These are phyloP conservation scores for Talaromyces atroroseus DNA, from an alignment of 2,329 filamentous ascomycete genomes.

Conservation along the genomic window DNA sequence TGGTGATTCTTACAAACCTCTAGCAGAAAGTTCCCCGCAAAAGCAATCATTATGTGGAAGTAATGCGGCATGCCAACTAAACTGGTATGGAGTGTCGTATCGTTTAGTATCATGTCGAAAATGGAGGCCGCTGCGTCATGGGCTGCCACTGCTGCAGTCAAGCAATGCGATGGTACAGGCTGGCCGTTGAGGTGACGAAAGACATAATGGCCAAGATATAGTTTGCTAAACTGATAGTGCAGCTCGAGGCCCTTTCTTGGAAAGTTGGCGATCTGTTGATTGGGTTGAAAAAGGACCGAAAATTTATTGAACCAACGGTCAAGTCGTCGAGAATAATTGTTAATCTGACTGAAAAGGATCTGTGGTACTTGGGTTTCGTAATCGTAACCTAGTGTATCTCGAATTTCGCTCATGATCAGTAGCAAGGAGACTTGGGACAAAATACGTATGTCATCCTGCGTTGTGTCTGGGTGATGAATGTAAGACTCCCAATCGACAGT, in stretches of 20 bases:
- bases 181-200: conserved; percentile 27
- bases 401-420: conserved; percentile 33
- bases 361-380: conserved; percentile 24
- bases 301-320: conserved; percentile 28
- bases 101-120: conserved; percentile 28
- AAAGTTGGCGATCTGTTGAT: conserved; percentile 39
- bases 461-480: conserved; percentile 26
- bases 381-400: conserved; percentile 29
- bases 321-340: conserved; percentile 24
- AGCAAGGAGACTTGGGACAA: conserved; percentile 31
- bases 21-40: conserved; percentile 36
- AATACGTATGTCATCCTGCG: conserved; percentile 30
- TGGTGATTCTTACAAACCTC: conserved; percentile 24
- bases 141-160: conserved; percentile 12
- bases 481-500: conserved; percentile 31
- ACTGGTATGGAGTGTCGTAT: conserved; percentile 29
- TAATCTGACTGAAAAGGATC: conserved; percentile 22
- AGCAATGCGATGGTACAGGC: conserved; percentile 4
- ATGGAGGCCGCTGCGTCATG: conserved; percentile 32
- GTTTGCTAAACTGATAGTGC: conserved; percentile 44
- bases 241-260: conserved; percentile 42
- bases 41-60: conserved; percentile 38
- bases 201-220: conserved; percentile 44
- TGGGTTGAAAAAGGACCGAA: conserved; percentile 22
- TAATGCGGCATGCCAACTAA: conserved; percentile 35